Percentiles rank a stretch among this genome's conserved stretches.
phyloP scores from a whole-genome alignment of 345 rosid genomes.

The Trapa bicornis region DNA sequence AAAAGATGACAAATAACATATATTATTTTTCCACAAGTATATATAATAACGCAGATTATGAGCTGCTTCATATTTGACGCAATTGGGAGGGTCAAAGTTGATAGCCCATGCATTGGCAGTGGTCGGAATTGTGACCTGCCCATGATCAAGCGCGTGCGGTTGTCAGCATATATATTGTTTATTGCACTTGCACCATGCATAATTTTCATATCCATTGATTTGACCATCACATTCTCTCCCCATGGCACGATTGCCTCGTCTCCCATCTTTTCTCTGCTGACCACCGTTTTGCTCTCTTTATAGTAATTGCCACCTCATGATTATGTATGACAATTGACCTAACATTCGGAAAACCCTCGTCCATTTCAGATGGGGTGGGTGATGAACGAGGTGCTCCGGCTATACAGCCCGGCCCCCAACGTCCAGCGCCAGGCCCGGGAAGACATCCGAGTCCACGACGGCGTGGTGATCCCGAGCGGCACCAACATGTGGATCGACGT shows the following conservation, averaged over 20 bases:
- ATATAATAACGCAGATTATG: too few species aligned
- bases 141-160: not conserved
- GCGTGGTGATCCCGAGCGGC: slow-evolving; percentile 11
- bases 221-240: not conserved
- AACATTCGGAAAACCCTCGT: too few species aligned
- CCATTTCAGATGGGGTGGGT: slow-evolving; percentile 15
- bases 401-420: slow-evolving; percentile 11
- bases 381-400: slow-evolving; percentile 12
- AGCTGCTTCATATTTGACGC: not conserved
- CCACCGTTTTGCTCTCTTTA: too few species aligned
- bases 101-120: not conserved
- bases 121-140: slow-evolving; percentile 2
- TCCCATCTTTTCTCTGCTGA: too few species aligned
- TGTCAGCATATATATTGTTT: not conserved
- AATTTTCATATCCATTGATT: not conserved
- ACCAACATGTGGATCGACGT: slow-evolving; percentile 13
- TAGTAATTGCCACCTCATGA: too few species aligned
- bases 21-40: too few species aligned
- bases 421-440: slow-evolving; percentile 6
- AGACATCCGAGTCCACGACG: slow-evolving; percentile 4
- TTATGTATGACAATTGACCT: too few species aligned
- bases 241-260: too few species aligned
- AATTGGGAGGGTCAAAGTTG: not conserved
- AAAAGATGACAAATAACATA: too few species aligned
- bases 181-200: too few species aligned